Percentiles rank a stretch among this genome's conserved stretches.
Evolutionary conservation across 2,329 filamentous ascomycete species (phyloP).

Genomic region (Penicillium capsulatum): DNA sequence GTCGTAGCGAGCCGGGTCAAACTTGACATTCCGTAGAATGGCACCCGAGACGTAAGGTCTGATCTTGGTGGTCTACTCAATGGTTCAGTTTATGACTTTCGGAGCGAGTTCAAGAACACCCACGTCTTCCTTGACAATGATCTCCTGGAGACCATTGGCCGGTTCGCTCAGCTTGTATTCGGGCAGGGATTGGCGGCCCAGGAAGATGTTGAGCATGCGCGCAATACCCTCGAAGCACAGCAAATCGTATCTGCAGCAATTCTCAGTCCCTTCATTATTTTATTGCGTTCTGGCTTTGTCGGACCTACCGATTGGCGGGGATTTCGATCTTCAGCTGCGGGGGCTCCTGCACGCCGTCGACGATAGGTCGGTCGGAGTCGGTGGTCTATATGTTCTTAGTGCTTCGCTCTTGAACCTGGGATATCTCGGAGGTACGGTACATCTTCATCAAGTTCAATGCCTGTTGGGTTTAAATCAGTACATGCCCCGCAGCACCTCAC

Average conservation of each 20-base stretch:
- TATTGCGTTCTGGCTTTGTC: slow-evolving; percentile 4
- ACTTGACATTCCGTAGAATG: slow-evolving; percentile 83
- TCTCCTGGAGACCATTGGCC: slow-evolving; percentile 67
- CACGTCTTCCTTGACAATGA: slow-evolving; percentile 69
- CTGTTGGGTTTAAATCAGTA: slow-evolving; percentile 39
- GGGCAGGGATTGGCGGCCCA: slow-evolving; percentile 68
- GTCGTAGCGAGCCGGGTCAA: slow-evolving; percentile 86
- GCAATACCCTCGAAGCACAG: slow-evolving; percentile 96
- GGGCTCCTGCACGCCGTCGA: slow-evolving; percentile 76
- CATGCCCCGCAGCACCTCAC: slow-evolving; percentile 21
- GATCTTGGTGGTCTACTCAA: slow-evolving; percentile 63
- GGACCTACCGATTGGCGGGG: slow-evolving; percentile 77
- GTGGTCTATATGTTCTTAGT: slow-evolving; percentile 54
- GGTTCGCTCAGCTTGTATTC: slow-evolving; percentile 74
- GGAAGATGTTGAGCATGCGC: slow-evolving; percentile 93
- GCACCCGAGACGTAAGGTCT: slow-evolving; percentile 85
- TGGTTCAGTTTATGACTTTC: slow-evolving; percentile 1
- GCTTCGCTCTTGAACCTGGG: slow-evolving; percentile 13
- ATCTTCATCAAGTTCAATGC: slow-evolving; percentile 95
- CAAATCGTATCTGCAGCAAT: slow-evolving; percentile 65
- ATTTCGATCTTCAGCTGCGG: slow-evolving; percentile 98
- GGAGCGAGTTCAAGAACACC: slow-evolving; percentile 13
- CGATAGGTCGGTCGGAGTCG: slow-evolving; percentile 65
- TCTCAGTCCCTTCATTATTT: slow-evolving; percentile 19
- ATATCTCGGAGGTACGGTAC: slow-evolving; percentile 30